phyloP scores from a whole-genome alignment of 495 filamentous ascomycete species.

The Daldinia loculata region DNA sequence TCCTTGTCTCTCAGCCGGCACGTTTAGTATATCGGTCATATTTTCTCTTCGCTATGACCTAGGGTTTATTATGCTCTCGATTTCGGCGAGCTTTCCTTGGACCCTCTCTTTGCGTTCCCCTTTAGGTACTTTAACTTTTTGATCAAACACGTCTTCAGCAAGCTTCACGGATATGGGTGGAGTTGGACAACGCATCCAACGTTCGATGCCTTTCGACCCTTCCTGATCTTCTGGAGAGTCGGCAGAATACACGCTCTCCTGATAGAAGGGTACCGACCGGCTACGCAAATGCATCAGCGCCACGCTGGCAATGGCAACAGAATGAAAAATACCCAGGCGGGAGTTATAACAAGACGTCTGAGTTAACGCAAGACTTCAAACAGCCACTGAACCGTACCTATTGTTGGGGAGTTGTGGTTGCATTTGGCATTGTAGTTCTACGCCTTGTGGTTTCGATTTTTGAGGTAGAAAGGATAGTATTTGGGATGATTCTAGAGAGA shows the following conservation, averaged over 20 bases:
- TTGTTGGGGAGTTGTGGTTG: constrained; percentile 22
- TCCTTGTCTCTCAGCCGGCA: neutral
- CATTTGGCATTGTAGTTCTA: constrained; percentile 29
- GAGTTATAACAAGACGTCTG: neutral
- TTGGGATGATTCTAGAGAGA: neutral
- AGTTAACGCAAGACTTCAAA: constrained; percentile 8
- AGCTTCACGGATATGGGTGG: constrained; percentile 26
- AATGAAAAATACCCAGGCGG: neutral
- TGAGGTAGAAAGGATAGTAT: constrained; percentile 11
- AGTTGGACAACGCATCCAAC: constrained; percentile 39
- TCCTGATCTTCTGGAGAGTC: constrained; percentile 30
- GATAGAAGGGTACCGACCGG: constrained; percentile 20
- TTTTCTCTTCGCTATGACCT: neutral
- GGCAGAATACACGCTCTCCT: constrained; percentile 38
- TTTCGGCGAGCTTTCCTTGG: constrained; percentile 13
- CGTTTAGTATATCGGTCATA: neutral
- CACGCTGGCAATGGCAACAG: constrained; percentile 3
- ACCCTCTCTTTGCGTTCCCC: constrained; percentile 3
- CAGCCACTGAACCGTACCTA: constrained; percentile 21
- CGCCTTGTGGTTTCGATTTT: neutral
- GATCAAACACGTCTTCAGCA: constrained; percentile 7
- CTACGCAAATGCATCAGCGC: constrained; percentile 21
- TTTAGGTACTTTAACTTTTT: neutral
- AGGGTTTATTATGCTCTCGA: constrained; percentile 21
- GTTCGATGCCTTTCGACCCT: constrained; percentile 28